Evolutionary conservation across 2,329 filamentous ascomycete genomes (phyloP).

Genomic region (Celoporthe dispersa): DNA sequence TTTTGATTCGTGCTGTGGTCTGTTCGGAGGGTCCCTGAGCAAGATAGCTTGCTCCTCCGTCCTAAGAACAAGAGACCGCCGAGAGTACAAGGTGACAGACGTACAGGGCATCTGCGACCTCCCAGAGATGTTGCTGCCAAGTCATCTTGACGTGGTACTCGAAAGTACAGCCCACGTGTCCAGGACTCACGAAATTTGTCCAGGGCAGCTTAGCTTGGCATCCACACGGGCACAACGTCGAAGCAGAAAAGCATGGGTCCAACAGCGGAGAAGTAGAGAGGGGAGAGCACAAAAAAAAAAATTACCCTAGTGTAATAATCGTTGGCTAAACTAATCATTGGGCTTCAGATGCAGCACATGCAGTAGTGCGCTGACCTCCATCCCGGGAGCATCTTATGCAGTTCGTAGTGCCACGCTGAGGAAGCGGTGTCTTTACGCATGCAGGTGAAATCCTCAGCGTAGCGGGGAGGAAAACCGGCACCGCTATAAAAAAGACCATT

Average conservation of each 20-base stretch:
- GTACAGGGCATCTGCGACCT: too few species aligned
- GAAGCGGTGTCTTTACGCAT: neutral
- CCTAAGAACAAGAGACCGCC: neutral
- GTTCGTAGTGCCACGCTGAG: neutral
- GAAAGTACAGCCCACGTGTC: neutral
- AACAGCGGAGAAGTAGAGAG: too few species aligned
- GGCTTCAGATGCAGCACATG: neutral
- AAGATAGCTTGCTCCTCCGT: neutral
- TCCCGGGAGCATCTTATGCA: too few species aligned
- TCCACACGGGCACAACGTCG: neutral
- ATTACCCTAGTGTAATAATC: neutral
- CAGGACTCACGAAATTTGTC: neutral
- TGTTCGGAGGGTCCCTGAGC: neutral
- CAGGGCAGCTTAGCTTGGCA: neutral
- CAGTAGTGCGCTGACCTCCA: neutral
- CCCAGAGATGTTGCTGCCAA: neutral
- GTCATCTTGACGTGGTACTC: neutral
- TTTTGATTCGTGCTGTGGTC: neutral
- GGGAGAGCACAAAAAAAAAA: neutral
- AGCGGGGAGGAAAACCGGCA: neutral
- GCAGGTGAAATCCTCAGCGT: neutral
- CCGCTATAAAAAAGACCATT: neutral
- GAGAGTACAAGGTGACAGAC: neutral
- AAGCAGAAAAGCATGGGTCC: neutral
- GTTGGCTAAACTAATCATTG: neutral